Conservation (phyloP, 306 rosid species). For the Morella rubra region DNA sequence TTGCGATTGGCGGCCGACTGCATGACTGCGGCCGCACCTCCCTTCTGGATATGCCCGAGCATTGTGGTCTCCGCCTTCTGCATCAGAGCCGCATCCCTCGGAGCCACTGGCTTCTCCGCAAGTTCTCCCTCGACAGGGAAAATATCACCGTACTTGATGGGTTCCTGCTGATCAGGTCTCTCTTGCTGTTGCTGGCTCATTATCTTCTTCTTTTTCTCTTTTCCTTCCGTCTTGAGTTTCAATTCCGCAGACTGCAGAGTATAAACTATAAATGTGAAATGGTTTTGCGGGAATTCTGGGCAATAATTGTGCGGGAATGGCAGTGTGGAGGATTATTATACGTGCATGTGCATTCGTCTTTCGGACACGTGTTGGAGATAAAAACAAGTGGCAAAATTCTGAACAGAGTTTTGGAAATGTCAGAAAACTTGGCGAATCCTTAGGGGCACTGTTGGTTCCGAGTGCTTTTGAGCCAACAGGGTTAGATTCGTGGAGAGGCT, state of each 20-base stretch:
- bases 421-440: conserved; percentile 9
- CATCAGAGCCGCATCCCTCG: conserved; percentile 45
- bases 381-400: conserved; percentile 9
- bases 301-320: background rate
- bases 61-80: conserved; percentile 43
- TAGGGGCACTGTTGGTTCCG: conserved; percentile 10
- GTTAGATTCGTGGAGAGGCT: background rate
- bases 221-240: background rate
- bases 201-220: background rate
- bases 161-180: conserved; percentile 27
- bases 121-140: conserved; percentile 44
- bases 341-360: conserved; percentile 33
- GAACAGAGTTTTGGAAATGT: background rate
- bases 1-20: conserved; percentile 44
- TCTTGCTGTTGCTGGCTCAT: conserved; percentile 50
- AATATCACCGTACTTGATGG: conserved; percentile 44
- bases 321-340: background rate
- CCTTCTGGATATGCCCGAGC: conserved; percentile 39
- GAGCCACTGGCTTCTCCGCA: conserved; percentile 36
- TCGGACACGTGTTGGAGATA: conserved; percentile 2
- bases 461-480: background rate
- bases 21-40: conserved; percentile 44
- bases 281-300: background rate
- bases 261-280: background rate
- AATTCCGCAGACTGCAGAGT: no score